Evolutionary conservation across 2,329 filamentous ascomycete species (phyloP).

Genomic region (Fusarium continuum): DNA sequence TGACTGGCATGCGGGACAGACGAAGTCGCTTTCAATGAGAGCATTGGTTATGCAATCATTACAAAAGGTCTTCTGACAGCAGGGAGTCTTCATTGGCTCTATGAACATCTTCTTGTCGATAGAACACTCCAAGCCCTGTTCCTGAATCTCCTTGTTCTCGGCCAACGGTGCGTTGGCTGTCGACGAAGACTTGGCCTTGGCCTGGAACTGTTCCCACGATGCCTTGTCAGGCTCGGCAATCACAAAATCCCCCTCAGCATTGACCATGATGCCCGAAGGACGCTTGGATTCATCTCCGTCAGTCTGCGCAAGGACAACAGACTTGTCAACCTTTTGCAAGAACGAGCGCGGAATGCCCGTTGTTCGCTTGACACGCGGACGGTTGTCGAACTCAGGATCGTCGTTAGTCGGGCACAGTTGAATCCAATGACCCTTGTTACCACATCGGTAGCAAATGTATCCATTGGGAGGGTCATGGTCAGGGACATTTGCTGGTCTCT

Average conservation of each 20-base stretch:
- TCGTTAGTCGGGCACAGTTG: slow-evolving; percentile 98
- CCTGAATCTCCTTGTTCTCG: slow-evolving; percentile 86
- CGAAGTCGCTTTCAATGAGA: slow-evolving; percentile 97
- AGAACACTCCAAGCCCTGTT: slow-evolving; percentile 88
- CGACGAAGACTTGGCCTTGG: slow-evolving; percentile 88
- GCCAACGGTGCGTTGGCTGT: slow-evolving; percentile 80
- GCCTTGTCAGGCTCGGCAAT: slow-evolving; percentile 95
- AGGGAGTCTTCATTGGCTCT: slow-evolving; percentile 98
- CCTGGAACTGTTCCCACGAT: slow-evolving; percentile 96
- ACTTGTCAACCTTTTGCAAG: slow-evolving; percentile 94
- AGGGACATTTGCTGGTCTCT: slow-evolving; percentile 79
- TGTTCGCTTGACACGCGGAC: slow-evolving; percentile 91
- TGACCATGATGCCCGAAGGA: slow-evolving; percentile 93
- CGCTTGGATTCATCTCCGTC: slow-evolving; percentile 85
- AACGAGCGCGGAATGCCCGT: slow-evolving; percentile 97
- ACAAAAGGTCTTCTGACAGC: slow-evolving; percentile 98
- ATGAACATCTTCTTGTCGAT: slow-evolving; percentile 98
- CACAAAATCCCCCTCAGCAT: slow-evolving; percentile 96
- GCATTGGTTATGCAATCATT: slow-evolving; percentile 99
- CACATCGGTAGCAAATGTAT: slow-evolving; percentile 96
- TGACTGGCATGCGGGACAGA: slow-evolving; percentile 90
- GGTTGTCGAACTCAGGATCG: slow-evolving; percentile 93
- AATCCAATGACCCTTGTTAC: slow-evolving; percentile 99
- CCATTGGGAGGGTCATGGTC: slow-evolving; percentile 93
- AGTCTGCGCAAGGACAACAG: slow-evolving; percentile 76